Percentiles rank a stretch among this genome's conserved stretches.
Evolutionary conservation across 148 eudicot genomes (phyloP).

Genomic region (Suaeda aralocaspica): DNA sequence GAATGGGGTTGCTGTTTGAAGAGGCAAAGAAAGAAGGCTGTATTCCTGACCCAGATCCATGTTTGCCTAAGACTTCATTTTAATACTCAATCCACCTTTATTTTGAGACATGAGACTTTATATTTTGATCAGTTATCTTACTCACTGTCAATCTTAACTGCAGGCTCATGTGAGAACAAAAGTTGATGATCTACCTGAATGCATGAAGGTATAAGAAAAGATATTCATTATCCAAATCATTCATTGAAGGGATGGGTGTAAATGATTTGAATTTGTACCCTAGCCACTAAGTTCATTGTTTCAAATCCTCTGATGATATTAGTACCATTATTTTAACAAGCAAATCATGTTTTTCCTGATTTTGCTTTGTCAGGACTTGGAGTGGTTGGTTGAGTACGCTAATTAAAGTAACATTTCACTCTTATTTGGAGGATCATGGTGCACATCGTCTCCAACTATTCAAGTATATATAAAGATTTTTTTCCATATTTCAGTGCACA

Average conservation of each 20-base stretch:
- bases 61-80: background rate
- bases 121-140: conserved; percentile 5
- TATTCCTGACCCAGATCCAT: background rate
- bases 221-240: background rate
- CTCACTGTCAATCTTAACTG: conserved; percentile 10
- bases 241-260: background rate
- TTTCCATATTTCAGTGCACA: conserved; percentile 1
- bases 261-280: background rate
- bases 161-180: conserved; percentile 66
- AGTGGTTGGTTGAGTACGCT: conserved; percentile 50
- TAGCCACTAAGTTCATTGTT: background rate
- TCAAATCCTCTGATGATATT: background rate
- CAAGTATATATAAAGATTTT: background rate
- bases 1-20: background rate
- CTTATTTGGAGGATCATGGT: background rate
- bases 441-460: background rate
- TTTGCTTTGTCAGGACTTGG: conserved; percentile 48
- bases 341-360: background rate
- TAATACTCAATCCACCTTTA: background rate
- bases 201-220: conserved; percentile 56
- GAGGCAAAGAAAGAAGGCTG: background rate
- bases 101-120: background rate
- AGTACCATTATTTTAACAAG: background rate
- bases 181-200: conserved; percentile 60
- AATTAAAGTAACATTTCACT: conserved; percentile 13